Percentiles rank a stretch among this genome's conserved stretches.
These are phyloP conservation scores for Xylariales sp. DNA, from an alignment of 2,329 filamentous ascomycete genomes.

Conservation along the genomic window DNA sequence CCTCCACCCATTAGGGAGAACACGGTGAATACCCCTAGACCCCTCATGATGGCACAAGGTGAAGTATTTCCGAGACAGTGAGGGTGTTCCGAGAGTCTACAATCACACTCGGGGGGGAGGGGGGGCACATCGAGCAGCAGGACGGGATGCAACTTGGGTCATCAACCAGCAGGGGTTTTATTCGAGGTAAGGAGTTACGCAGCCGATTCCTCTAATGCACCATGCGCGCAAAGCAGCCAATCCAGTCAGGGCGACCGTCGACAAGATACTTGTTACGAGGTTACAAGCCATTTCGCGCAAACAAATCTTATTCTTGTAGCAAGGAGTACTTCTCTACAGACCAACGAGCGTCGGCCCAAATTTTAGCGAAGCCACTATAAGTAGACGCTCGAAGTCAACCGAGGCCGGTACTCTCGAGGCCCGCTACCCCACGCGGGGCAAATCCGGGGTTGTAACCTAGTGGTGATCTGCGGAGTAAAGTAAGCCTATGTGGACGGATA, in stretches of 20 bases:
- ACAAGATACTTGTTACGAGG: background rate
- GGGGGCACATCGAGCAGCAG: background rate
- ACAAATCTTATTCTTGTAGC: conserved; percentile 8
- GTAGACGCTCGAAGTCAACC: background rate
- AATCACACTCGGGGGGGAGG: background rate
- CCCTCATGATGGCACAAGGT: conserved; percentile 2
- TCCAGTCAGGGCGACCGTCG: background rate
- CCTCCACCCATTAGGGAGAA: background rate
- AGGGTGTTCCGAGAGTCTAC: background rate
- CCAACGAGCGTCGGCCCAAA: conserved; percentile 1
- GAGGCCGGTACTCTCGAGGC: background rate
- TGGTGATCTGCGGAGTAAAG: conserved; percentile 8
- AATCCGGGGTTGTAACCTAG: background rate
- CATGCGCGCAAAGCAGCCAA: background rate
- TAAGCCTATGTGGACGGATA: conserved; percentile 12
- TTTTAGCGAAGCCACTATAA: conserved; percentile 1
- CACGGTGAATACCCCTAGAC: background rate
- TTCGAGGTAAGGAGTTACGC: background rate
- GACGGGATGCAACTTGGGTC: background rate
- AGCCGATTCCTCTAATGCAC: background rate
- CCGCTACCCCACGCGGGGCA: background rate
- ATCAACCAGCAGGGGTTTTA: background rate
- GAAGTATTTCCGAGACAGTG: background rate
- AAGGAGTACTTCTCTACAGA: background rate
- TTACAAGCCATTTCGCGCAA: background rate